phyloP scores from a whole-genome alignment of 2,329 filamentous ascomycete species.

The Teratosphaeria epicoccoides region DNA sequence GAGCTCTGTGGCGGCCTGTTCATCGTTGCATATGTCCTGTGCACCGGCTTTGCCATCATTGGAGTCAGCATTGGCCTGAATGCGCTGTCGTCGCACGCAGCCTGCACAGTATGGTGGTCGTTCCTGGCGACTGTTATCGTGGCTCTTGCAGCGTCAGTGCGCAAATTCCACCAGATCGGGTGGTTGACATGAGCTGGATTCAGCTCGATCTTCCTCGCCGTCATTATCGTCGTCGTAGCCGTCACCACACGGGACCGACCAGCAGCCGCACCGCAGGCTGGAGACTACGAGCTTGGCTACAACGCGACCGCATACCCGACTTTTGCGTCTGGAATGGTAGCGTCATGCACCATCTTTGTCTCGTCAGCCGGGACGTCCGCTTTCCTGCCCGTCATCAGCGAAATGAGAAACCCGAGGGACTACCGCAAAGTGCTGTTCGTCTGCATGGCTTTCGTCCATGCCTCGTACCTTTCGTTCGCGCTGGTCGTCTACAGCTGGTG shows the following conservation, averaged over 20 bases:
- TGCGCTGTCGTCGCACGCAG: constrained; percentile 46
- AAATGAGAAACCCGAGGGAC: constrained; percentile 51
- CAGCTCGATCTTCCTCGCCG: constrained; percentile 25
- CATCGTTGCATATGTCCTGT: constrained; percentile 47
- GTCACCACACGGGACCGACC: constrained; percentile 49
- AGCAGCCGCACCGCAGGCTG: constrained; percentile 49
- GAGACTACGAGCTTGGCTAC: constrained; percentile 51
- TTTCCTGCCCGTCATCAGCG: constrained; percentile 54
- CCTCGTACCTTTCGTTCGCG: constrained; percentile 48
- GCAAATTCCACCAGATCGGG: constrained; percentile 50
- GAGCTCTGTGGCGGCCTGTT: constrained; percentile 40
- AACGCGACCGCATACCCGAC: constrained; percentile 43
- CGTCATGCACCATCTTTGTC: constrained; percentile 49
- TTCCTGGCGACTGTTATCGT: constrained; percentile 44
- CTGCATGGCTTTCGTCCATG: constrained; percentile 48
- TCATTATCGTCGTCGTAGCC: constrained; percentile 34
- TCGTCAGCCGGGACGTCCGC: constrained; percentile 48
- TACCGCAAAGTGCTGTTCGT: constrained; percentile 51
- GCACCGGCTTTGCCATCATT: constrained; percentile 47
- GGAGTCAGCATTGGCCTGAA: constrained; percentile 51
- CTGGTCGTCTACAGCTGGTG: constrained; percentile 53
- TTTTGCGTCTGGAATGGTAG: constrained; percentile 50
- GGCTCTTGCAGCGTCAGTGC: constrained; percentile 41
- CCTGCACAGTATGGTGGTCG: constrained; percentile 48
- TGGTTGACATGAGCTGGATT: constrained; percentile 55